These are phyloP conservation scores for Ophiostoma angusticollis DNA, from an alignment of 2,329 filamentous ascomycete species.

Conservation along the genomic window DNA sequence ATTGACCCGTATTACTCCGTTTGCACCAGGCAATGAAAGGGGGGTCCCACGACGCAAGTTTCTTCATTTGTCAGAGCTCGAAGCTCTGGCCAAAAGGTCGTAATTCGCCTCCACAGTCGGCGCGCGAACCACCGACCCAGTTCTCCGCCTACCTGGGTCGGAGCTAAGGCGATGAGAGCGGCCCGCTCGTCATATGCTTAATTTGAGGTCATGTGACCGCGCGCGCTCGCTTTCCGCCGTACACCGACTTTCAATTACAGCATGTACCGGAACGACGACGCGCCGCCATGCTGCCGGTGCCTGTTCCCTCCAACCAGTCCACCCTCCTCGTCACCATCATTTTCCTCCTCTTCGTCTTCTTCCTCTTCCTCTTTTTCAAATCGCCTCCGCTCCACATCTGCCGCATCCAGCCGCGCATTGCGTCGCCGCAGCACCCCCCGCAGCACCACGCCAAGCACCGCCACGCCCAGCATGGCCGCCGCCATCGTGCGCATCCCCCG, in stretches of 20 bases:
- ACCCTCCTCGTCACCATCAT: not conserved
- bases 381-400: constrained; percentile 18
- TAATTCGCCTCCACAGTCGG: constrained; percentile 1
- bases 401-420: constrained; percentile 34
- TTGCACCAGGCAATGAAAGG: too few relatives aligned
- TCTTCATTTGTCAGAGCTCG: too few relatives aligned
- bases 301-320: too few relatives aligned
- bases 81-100: too few relatives aligned
- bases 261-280: constrained; percentile 8
- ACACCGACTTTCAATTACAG: not conserved
- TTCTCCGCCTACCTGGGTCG: too few relatives aligned
- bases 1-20: too few relatives aligned
- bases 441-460: constrained; percentile 39
- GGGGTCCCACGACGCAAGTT: too few relatives aligned
- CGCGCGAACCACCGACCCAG: constrained; percentile 2
- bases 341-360: not conserved
- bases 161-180: too few relatives aligned
- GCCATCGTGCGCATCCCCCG: constrained; percentile 51
- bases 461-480: constrained; percentile 48
- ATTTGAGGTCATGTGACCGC: not conserved
- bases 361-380: constrained; percentile 21
- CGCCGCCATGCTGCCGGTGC: too few relatives aligned
- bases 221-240: not conserved
- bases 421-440: constrained; percentile 37
- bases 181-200: too few relatives aligned